Evolutionary conservation across 495 filamentous ascomycete species (phyloP), one percentile per base, ranked within the genome.

Genomic region (Aspergillus diversus): DNA sequence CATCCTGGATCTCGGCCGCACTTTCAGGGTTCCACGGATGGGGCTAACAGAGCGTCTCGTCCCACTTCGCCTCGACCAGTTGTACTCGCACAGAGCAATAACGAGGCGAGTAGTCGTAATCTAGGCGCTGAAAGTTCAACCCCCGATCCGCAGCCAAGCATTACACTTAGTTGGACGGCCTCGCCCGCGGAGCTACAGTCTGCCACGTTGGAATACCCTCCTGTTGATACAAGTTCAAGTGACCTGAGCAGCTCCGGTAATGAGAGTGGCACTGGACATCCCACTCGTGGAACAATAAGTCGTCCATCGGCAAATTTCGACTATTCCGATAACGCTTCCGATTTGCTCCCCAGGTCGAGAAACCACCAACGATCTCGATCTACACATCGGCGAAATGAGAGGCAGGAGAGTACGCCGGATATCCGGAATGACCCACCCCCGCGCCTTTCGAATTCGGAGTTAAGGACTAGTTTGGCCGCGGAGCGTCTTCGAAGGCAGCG

Each of bases 401-500:
- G 72, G 47, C 63, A 64, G 32, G 75, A 71, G 5, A 48, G 59
- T 33, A 66, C 61, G 9, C n/a, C 68, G 2, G 72, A 78, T 37
- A 61, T 68, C 34, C 64, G 71, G 63, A 65, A 75, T 35, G 77
- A 77, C 27, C 42, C 21, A 27, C 21, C 66, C 5, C 61, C 73
- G 15, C 72, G 75, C 16, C 61, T 72, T 7, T 71, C 69, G 16
- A 69, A 53, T 27, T 69, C 77, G 39, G 78, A 79, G 34, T 60
- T 78, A n/a, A 69, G 75, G 62, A 68, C 74, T n/a, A 79, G 74
- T 57, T 66, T 79, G 31, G 74, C 76, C 7, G 75, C 73, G 6
- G 79, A 80, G 60, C 75, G 79, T 43, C 69, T 77, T 61, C 75
- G 79, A 50, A 74, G 77, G 11, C 77, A 79, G 55, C 75, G 75